phyloP scores from a whole-genome alignment of 768 basidiomycete species.

The Kwoniella dendrophila region DNA sequence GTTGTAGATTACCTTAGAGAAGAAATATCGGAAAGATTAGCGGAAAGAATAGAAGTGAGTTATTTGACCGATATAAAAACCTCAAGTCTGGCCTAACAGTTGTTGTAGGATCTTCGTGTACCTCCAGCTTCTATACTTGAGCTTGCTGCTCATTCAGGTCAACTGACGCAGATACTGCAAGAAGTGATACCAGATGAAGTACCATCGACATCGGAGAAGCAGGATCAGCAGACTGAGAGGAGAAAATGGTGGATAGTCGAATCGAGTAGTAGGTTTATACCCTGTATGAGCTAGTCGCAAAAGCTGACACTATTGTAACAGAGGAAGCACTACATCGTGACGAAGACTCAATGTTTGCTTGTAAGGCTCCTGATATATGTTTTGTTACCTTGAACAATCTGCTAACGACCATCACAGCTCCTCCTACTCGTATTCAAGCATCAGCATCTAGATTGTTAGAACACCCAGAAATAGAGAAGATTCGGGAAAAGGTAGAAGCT shows the following conservation, averaged over 20 bases:
- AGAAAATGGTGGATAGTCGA: conserved; percentile 79
- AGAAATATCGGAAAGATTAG: conserved; percentile 85
- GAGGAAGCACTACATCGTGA: conserved; percentile 75
- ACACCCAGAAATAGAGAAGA: conserved; percentile 61
- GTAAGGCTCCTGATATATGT: conserved; percentile 57
- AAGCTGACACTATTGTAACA: conserved; percentile 52
- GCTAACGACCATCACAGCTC: conserved; percentile 61
- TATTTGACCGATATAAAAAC: background rate
- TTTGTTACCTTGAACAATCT: background rate
- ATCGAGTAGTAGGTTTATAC: conserved; percentile 67
- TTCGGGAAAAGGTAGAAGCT: conserved; percentile 76
- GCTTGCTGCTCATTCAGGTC: conserved; percentile 86
- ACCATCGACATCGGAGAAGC: conserved; percentile 7
- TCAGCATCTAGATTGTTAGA: conserved; percentile 80
- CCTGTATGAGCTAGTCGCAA: background rate
- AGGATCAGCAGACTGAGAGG: conserved; percentile 59
- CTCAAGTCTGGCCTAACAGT: background rate
- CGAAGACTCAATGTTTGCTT: conserved; percentile 75
- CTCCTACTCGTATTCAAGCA: conserved; percentile 72
- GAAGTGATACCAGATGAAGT: conserved; percentile 37
- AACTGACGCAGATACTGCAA: conserved; percentile 76
- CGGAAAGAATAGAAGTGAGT: conserved; percentile 80
- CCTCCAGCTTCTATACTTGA: conserved; percentile 79
- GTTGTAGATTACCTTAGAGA: conserved; percentile 88
- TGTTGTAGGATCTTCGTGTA: conserved; percentile 79